These are phyloP conservation scores for Chenopodium suecicum DNA, from an alignment of 148 eudicot species.

Conservation along the genomic window DNA sequence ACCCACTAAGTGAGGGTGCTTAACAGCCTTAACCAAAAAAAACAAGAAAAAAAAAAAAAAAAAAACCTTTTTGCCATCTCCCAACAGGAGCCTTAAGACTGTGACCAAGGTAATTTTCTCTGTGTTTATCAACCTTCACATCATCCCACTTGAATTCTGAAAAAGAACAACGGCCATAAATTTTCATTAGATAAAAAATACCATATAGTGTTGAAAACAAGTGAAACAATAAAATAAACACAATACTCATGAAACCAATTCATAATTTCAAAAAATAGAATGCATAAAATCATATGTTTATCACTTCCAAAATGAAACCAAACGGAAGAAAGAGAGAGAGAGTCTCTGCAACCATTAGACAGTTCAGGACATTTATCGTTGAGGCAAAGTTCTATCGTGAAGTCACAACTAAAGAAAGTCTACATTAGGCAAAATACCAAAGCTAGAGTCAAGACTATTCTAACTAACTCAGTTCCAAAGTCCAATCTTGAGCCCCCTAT, in stretches of 20 bases:
- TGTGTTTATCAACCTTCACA: slow-evolving; percentile 91
- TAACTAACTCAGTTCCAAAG: background rate
- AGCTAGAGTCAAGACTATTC: background rate
- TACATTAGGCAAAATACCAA: background rate
- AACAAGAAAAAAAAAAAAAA: too few relatives aligned
- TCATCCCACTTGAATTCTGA: slow-evolving; percentile 97
- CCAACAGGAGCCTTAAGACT: slow-evolving; percentile 98
- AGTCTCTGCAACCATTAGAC: background rate
- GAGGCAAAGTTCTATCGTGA: background rate
- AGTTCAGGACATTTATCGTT: background rate
- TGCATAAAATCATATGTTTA: background rate
- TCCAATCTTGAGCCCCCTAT: too few relatives aligned
- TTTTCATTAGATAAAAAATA: background rate
- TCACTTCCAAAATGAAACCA: background rate
- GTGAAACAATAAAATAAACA: background rate
- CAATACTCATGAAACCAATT: background rate
- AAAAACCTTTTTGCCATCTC: slow-evolving; percentile 98
- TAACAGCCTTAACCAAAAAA: background rate
- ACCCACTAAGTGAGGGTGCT: background rate
- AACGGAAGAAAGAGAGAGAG: background rate
- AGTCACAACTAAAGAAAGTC: background rate
- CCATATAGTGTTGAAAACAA: background rate
- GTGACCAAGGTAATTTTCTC: slow-evolving; percentile 96
- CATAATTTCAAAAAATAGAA: background rate
- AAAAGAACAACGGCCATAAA: slow-evolving; percentile 13